Percentiles rank a stretch among this genome's conserved stretches.
phyloP scores from a whole-genome alignment of 108 stramenopile genomes.

The Chaetoceros tenuissimus region DNA sequence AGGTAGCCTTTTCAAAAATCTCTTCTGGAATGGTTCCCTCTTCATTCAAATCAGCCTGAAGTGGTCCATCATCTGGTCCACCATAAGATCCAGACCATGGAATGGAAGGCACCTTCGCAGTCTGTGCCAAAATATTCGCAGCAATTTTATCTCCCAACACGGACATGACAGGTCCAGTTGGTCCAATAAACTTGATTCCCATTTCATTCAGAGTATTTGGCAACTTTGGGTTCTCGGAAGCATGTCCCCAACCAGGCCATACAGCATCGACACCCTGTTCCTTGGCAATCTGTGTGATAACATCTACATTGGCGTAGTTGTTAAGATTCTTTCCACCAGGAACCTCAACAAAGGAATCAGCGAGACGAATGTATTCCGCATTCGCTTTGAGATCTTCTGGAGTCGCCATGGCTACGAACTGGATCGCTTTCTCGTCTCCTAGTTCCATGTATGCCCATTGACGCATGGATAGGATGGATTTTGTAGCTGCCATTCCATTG shows the following conservation, averaged over 20 bases:
- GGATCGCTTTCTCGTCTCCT: conserved; percentile 90
- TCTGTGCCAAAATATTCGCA: conserved; percentile 93
- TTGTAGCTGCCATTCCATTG: conserved; percentile 99
- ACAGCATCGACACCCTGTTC: conserved; percentile 89
- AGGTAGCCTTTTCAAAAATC: conserved; percentile 88
- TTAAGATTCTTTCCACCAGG: conserved; percentile 86
- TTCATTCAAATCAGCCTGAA: conserved; percentile 82
- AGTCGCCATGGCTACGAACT: conserved; percentile 98
- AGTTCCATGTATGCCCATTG: conserved; percentile 98
- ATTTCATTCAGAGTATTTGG: conserved; percentile 49
- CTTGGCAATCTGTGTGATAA: conserved; percentile 74
- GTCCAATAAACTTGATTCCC: conserved; percentile 93
- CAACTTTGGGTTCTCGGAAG: conserved; percentile 87
- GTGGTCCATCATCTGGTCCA: conserved; percentile 84
- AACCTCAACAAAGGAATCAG: conserved; percentile 90
- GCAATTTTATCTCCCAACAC: conserved; percentile 94
- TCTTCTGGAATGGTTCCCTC: conserved; percentile 95
- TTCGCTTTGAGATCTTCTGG: conserved; percentile 96
- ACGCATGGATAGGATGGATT: conserved; percentile 95
- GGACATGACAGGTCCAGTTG: conserved; percentile 88
- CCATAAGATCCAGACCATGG: conserved; percentile 94
- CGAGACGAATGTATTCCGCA: conserved; percentile 94
- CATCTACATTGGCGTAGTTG: conserved; percentile 93
- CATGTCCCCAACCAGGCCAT: conserved; percentile 96
- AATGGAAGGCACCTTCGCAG: conserved; percentile 92